These are phyloP conservation scores for Ceratocystis destructans DNA, from an alignment of 2,329 filamentous ascomycete genomes.

Conservation along the genomic window DNA sequence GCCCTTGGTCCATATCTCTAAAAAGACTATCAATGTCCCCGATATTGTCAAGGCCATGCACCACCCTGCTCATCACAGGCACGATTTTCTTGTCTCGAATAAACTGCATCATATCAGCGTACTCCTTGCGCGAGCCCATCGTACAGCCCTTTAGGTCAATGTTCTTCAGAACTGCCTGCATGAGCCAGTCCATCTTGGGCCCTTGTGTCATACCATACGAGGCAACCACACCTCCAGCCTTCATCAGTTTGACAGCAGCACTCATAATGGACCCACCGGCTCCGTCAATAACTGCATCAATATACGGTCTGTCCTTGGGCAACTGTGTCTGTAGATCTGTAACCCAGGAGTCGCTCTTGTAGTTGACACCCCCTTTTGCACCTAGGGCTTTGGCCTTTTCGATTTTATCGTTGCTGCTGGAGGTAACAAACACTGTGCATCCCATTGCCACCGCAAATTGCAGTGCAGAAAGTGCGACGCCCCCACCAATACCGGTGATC, in stretches of 20 bases:
- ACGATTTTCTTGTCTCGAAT: constrained; percentile 57
- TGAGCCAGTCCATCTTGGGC: constrained; percentile 75
- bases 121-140: constrained; percentile 85
- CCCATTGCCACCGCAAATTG: constrained; percentile 65
- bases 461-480: constrained; percentile 71
- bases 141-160: constrained; percentile 75
- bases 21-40: constrained; percentile 72
- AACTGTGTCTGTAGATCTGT: constrained; percentile 53
- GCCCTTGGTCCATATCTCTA: constrained; percentile 71
- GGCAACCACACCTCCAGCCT: constrained; percentile 69
- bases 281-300: constrained; percentile 82
- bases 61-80: constrained; percentile 63
- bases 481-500: constrained; percentile 83
- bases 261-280: constrained; percentile 75
- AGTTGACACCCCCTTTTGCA: constrained; percentile 67
- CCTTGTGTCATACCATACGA: constrained; percentile 82
- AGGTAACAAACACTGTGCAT: constrained; percentile 69
- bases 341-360: constrained; percentile 70
- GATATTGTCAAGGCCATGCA: constrained; percentile 60
- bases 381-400: constrained; percentile 56
- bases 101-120: constrained; percentile 79
- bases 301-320: constrained; percentile 48
- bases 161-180: constrained; percentile 74
- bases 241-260: constrained; percentile 54
- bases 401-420: constrained; percentile 61